Evolutionary conservation across 2,329 filamentous ascomycete species (phyloP).

Genomic region (Catunica adiposa): DNA sequence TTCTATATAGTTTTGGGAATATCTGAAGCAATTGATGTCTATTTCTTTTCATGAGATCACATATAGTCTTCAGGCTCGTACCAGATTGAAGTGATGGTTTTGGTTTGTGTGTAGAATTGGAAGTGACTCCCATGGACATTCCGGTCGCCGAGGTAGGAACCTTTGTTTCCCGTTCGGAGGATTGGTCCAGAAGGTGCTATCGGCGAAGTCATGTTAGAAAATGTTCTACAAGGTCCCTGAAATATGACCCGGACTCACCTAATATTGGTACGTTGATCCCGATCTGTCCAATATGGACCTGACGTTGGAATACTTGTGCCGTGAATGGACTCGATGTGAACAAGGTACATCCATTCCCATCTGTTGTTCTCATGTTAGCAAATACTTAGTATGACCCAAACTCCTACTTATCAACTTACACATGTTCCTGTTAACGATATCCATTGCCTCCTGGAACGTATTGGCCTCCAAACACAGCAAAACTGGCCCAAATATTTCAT

Average conservation of each 20-base stretch:
- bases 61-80: constrained; percentile 12
- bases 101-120: constrained; percentile 18
- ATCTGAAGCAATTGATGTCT: not conserved
- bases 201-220: too few species aligned
- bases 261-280: constrained; percentile 18
- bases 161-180: constrained; percentile 17
- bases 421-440: constrained; percentile 20
- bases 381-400: too few species aligned
- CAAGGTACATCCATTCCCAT: constrained; percentile 18
- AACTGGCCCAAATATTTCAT: constrained; percentile 21
- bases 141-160: constrained; percentile 18
- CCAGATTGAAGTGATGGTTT: constrained; percentile 16
- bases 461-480: constrained; percentile 17
- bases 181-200: constrained; percentile 16
- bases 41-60: not conserved
- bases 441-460: constrained; percentile 18
- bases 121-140: constrained; percentile 15
- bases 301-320: constrained; percentile 16
- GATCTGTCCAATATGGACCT: constrained; percentile 18
- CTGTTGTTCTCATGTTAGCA: constrained; percentile 5
- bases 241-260: constrained; percentile 6
- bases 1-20: constrained; percentile 3
- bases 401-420: constrained; percentile 11
- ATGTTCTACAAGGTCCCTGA: not conserved
- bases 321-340: constrained; percentile 16